Conservation (phyloP, 2,329 filamentous ascomycete genomes). For the Incumbomyces lentus region DNA sequence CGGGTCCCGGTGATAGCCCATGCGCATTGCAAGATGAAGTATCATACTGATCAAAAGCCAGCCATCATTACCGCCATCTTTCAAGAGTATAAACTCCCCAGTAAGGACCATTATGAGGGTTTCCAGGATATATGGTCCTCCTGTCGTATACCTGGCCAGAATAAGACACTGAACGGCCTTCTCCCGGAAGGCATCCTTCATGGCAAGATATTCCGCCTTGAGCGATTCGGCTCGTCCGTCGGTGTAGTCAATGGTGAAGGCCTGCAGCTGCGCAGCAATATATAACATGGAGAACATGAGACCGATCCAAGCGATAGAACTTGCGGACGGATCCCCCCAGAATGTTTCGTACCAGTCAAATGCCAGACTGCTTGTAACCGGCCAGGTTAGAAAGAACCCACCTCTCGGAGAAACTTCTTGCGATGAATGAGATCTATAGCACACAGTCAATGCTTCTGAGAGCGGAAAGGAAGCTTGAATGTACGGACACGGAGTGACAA, state of each 20-base stretch:
- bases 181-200: slow-evolving; percentile 22
- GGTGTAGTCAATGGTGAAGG: slow-evolving; percentile 19
- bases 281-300: slow-evolving; percentile 33
- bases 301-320: slow-evolving; percentile 35
- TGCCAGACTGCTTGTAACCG: slow-evolving; percentile 18
- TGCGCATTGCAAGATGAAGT: slow-evolving; percentile 48
- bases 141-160: slow-evolving; percentile 45
- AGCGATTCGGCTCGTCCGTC: slow-evolving; percentile 20
- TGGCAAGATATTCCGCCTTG: slow-evolving; percentile 20
- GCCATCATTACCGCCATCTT: slow-evolving; percentile 45
- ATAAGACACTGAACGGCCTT: slow-evolving; percentile 44
- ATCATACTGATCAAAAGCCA: slow-evolving; percentile 46
- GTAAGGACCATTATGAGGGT: slow-evolving; percentile 47
- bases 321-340: slow-evolving; percentile 30
- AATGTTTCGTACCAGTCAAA: slow-evolving; percentile 32
- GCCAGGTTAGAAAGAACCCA: slow-evolving; percentile 17
- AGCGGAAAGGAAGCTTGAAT: slow-evolving; percentile 15
- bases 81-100: slow-evolving; percentile 42
- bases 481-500: slow-evolving; percentile 20
- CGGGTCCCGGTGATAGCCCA: slow-evolving; percentile 51
- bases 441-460: slow-evolving; percentile 17
- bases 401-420: slow-evolving; percentile 23
- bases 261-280: slow-evolving; percentile 22
- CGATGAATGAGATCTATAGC: slow-evolving; percentile 22
- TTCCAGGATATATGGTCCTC: slow-evolving; percentile 43